Conservation (phyloP, 331 rosid species). For the Quercus lobata region DNA sequence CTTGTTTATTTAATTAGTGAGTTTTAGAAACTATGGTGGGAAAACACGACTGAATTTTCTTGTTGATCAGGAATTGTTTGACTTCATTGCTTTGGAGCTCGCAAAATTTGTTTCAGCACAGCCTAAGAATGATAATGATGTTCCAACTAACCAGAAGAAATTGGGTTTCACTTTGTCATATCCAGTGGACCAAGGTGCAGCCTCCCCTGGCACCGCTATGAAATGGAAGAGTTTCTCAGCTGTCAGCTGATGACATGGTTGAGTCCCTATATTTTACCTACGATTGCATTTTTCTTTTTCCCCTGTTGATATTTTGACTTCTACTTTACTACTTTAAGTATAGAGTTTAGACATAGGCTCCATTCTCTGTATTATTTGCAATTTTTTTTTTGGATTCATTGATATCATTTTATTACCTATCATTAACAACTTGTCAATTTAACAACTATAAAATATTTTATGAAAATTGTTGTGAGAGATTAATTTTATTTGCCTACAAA, state of each 20-base stretch:
- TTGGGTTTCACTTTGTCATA: constrained; percentile 55
- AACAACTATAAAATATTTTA: too few species aligned
- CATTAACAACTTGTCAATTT: too few species aligned
- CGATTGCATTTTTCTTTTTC: not conserved
- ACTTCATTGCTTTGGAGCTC: constrained; percentile 56
- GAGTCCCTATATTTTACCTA: constrained; percentile 20
- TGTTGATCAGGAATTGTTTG: constrained; percentile 38
- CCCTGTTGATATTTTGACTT: not conserved
- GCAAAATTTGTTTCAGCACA: constrained; percentile 42
- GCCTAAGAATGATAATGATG: constrained; percentile 19
- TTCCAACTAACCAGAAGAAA: constrained; percentile 20
- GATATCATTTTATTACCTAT: too few species aligned
- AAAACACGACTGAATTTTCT: not conserved
- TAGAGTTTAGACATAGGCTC: too few species aligned
- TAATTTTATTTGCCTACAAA: too few species aligned
- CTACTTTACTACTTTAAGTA: not conserved
- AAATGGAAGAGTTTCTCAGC: constrained; percentile 41
- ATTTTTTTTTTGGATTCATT: too few species aligned
- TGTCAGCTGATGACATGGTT: constrained; percentile 49
- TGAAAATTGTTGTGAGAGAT: too few species aligned
- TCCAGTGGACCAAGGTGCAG: constrained; percentile 28
- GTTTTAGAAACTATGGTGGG: not conserved
- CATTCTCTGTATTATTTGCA: too few species aligned
- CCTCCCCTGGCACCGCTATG: constrained; percentile 30
- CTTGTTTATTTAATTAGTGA: not conserved